Conservation (phyloP, 768 basidiomycete species). For the Boletales sp. region DNA sequence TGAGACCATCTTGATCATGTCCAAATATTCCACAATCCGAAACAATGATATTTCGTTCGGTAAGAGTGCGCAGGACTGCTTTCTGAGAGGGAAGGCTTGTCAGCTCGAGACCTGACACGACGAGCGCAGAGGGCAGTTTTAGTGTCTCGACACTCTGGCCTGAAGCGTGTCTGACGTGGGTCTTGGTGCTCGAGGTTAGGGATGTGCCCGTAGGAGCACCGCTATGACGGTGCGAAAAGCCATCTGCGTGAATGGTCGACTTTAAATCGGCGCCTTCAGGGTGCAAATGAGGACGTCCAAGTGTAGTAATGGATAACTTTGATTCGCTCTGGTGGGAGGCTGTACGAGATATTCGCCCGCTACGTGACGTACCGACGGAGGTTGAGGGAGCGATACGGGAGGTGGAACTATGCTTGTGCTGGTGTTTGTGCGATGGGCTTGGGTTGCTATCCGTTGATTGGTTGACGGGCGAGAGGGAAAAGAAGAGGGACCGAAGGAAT, state of each 20-base stretch:
- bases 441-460: conserved; percentile 14
- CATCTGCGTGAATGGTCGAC: neutral
- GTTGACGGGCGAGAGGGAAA: conserved; percentile 20
- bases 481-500: conserved; percentile 39
- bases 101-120: conserved; percentile 70
- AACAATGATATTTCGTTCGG: conserved; percentile 48
- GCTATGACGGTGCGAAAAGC: conserved; percentile 5
- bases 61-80: conserved; percentile 49
- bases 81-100: conserved; percentile 53
- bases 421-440: conserved; percentile 11
- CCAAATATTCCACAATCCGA: conserved; percentile 18
- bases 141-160: conserved; percentile 18
- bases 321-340: conserved; percentile 16
- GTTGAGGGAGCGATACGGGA: conserved; percentile 13
- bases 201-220: conserved; percentile 16
- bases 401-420: conserved; percentile 19
- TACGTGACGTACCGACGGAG: conserved; percentile 22
- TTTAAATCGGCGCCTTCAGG: conserved; percentile 9
- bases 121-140: conserved; percentile 54
- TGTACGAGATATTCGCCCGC: conserved; percentile 23
- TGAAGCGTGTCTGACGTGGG: conserved; percentile 12
- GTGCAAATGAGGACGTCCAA: conserved; percentile 13
- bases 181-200: conserved; percentile 5
- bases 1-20: conserved; percentile 24
- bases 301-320: conserved; percentile 13